Base-by-base conservation (phyloP, 805 yeast species). In the Wickerhamomyces mucosus region DNA sequence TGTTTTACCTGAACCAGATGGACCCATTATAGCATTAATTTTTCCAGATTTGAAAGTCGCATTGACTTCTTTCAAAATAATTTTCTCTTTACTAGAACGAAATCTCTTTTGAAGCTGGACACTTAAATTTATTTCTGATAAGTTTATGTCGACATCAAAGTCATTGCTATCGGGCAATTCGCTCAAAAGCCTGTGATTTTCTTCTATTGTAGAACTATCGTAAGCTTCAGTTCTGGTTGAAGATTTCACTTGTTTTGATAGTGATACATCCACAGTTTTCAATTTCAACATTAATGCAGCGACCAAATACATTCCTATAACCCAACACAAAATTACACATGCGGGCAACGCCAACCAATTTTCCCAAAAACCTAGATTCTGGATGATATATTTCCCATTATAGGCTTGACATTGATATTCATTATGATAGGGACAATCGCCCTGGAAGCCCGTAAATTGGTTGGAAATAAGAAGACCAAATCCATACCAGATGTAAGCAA, bases 1-100 rank as follows among this genome's bases (percentile, higher is more conserved):
- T 0, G 85, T 73, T 44, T 80, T 80, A 3, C 92, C 92, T 0
- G 81, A 74, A 1, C 89, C 89, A 1, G 88, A 78, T 0, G 89
- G 89, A 0, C 92, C 92, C 76, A 80, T 70, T 21, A 81, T 78
- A 3, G 78, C 84, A 48, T 79, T 81, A 12, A 81, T 59, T 10
- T 74, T 72, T 2, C 55, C 52, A 15, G 46, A 34, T 31, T 47
- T 43, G 37, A 50, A 50, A 10, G 31, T 17, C 4, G 53, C 48
- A 21, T 40, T 33, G 13, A 50, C 33, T 20, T 40, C 38, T 15
- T 37, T 21, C 12, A 50, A 34, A 7, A 50, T 47, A 10, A 41
- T 19, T 20, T 47, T 47, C 4, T 37, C 38, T 11, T 20, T 27
- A 9, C 26, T 16, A 20, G 32, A 26, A 14, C 7, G 7, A 8